A percentile compares a stretch with the other conserved stretches of the same genome.
phyloP scores from a whole-genome alignment of 495 filamentous ascomycete genomes.

The Evernia prunastri region DNA sequence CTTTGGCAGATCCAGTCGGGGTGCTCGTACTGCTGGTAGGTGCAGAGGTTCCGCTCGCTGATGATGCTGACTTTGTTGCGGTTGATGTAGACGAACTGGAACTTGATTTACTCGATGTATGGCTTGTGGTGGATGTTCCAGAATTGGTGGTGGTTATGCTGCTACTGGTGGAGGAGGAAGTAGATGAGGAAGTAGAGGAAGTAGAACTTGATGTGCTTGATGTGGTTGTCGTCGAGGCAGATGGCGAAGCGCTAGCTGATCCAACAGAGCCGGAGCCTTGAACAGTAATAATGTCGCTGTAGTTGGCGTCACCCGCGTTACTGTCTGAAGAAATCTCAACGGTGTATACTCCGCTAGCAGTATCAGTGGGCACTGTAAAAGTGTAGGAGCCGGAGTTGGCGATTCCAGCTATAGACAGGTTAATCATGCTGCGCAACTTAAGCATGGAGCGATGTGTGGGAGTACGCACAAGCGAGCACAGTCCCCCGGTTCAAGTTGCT shows the following conservation, averaged over 20 bases:
- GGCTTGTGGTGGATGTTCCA: constrained; percentile 11
- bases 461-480: constrained; percentile 48
- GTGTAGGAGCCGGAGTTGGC: constrained; percentile 52
- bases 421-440: constrained; percentile 8
- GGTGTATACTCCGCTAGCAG: constrained; percentile 46
- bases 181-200: constrained; percentile 9
- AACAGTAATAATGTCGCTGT: constrained; percentile 52
- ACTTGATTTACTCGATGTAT: constrained; percentile 10
- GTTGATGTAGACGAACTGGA: constrained; percentile 3
- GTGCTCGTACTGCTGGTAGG: constrained; percentile 5
- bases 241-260: constrained; percentile 32
- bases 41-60: constrained; percentile 8
- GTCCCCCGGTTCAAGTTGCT: constrained; percentile 40
- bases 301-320: constrained; percentile 46
- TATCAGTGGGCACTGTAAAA: constrained; percentile 44
- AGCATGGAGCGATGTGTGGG: constrained; percentile 1
- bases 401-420: constrained; percentile 41
- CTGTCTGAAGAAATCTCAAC: constrained; percentile 48
- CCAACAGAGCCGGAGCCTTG: constrained; percentile 41
- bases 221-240: constrained; percentile 27
- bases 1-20: constrained; percentile 4
- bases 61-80: constrained; percentile 12
- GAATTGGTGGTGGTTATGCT: constrained; percentile 9
- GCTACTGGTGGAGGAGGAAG: background rate
- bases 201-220: constrained; percentile 2